These are phyloP conservation scores for Nakaseomyces bracarensis DNA, from an alignment of 1,139 yeast genomes.

Conservation along the genomic window DNA sequence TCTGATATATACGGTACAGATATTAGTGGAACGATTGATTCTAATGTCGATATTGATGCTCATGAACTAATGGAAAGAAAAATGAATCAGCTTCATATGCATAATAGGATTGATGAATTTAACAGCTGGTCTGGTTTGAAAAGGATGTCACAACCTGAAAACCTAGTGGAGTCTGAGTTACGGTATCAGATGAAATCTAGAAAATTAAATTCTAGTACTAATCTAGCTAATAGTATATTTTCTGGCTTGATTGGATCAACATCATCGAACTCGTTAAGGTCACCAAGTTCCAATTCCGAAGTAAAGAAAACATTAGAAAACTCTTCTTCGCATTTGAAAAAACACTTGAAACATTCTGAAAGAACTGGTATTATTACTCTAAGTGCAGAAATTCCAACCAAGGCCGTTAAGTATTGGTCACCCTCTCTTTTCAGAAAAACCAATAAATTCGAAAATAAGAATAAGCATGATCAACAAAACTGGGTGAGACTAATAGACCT, in stretches of 20 bases:
- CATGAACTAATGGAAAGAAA: slow-evolving; percentile 19
- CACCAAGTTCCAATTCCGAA: neutral
- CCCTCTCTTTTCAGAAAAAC: slow-evolving; percentile 31
- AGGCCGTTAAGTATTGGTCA: slow-evolving; percentile 32
- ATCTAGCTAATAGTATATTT: slow-evolving; percentile 16
- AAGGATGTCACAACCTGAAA: slow-evolving; percentile 2
- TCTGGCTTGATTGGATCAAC: slow-evolving; percentile 13
- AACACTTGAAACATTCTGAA: slow-evolving; percentile 7
- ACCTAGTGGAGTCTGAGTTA: slow-evolving; percentile 14
- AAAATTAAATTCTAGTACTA: slow-evolving; percentile 11
- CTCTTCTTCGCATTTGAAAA: slow-evolving; percentile 2
- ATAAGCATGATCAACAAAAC: slow-evolving; percentile 24
- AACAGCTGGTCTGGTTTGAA: slow-evolving; percentile 8
- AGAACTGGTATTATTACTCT: slow-evolving; percentile 20
- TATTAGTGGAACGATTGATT: slow-evolving; percentile 19
- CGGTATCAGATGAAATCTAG: slow-evolving; percentile 15
- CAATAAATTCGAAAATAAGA: slow-evolving; percentile 23
- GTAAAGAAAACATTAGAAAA: neutral
- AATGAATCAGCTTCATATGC: slow-evolving; percentile 18
- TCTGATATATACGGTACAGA: slow-evolving; percentile 21
- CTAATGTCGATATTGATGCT: slow-evolving; percentile 14
- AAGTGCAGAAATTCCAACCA: slow-evolving; percentile 17
- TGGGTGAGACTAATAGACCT: slow-evolving; percentile 23
- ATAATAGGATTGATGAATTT: slow-evolving; percentile 12
- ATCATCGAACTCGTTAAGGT: slow-evolving; percentile 7